Evolutionary conservation across 805 yeast genomes (phyloP), one percentile per base, ranked within the genome.

Genomic region (Ogataea minuta): DNA sequence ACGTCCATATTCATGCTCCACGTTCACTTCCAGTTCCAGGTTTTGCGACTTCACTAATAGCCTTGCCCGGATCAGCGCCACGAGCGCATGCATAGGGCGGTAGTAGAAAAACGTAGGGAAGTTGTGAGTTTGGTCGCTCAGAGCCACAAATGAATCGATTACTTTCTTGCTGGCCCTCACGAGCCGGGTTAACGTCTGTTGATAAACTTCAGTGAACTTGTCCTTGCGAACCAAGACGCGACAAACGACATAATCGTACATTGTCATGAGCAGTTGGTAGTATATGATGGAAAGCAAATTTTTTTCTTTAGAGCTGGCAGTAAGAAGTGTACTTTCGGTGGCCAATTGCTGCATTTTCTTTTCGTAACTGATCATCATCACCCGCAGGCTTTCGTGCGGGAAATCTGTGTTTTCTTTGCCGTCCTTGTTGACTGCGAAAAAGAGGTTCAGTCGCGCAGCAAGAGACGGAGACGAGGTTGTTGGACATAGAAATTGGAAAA

Each of bases 21-120:
- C 67, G 34, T 61, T 50, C 28, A 60, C 55, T 23, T 57, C 63
- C 9, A 62, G 30, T 17, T 60, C 63, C 31, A 70, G 53, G n/a
- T 57, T 52, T 45, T 62, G 67, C 0, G 76, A 64, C 38, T 68
- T 67, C 14, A 73, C 69, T 32, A 74, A 57, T 14, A 76, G 50
- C 44, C 74, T 59, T 1, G 75, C 66, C 36, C 77, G 60, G 13
- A 74, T 66, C 43, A 76, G 52, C 3, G 74, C 65, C 17, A 74
- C 72, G 15, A 76, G 53, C 0, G 79, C 73, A 50, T 74, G 73
- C 68, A 75, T 62, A 3, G 80, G 77, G 31, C 80, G 56, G 46
- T 74, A 76, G 51, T 71, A 71, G 47, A 74, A 68, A 45, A 73
- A 71, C 0, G 79, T 74, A 2, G 80, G 80, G 41, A 66, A 70